These are phyloP conservation scores for Paratinospora sagittata DNA, from an alignment of 164 flowering plant genomes.

Conservation along the genomic window DNA sequence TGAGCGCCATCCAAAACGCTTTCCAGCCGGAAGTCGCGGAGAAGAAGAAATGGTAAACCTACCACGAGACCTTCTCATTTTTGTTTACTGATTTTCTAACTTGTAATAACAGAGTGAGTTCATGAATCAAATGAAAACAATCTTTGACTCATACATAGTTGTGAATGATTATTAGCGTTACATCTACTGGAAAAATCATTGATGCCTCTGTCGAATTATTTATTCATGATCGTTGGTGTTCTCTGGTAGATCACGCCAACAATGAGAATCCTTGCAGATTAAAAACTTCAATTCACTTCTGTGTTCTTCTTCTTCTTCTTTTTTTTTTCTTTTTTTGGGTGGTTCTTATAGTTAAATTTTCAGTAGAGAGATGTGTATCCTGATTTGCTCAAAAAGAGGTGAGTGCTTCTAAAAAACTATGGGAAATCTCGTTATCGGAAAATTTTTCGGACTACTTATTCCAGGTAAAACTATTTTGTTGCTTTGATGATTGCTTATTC, in stretches of 20 bases:
- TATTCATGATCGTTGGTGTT: no score
- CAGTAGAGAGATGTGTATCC: conserved; percentile 1
- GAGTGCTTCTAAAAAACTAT: conserved; percentile 26
- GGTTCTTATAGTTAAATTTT: not conserved
- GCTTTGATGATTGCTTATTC: not conserved
- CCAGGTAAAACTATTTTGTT: conserved; percentile 16
- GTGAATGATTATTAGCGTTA: no score
- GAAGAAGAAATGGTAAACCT: not conserved
- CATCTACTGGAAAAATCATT: no score
- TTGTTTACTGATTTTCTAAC: not conserved
- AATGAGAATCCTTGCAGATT: not conserved
- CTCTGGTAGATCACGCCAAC: no score
- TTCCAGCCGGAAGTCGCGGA: no score
- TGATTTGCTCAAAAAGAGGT: conserved; percentile 21
- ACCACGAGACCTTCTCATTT: not conserved
- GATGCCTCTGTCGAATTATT: no score
- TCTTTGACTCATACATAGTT: no score
- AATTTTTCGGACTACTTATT: conserved; percentile 21
- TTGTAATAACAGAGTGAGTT: no score
- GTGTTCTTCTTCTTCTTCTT: no score
- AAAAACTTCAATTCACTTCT: not conserved
- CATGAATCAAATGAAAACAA: no score
- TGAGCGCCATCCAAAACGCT: not conserved
- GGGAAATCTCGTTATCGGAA: conserved; percentile 22
- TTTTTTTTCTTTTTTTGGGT: no score